phyloP scores from a whole-genome alignment of 2,329 filamentous ascomycete genomes.

The Nigrograna mackinnonii region DNA sequence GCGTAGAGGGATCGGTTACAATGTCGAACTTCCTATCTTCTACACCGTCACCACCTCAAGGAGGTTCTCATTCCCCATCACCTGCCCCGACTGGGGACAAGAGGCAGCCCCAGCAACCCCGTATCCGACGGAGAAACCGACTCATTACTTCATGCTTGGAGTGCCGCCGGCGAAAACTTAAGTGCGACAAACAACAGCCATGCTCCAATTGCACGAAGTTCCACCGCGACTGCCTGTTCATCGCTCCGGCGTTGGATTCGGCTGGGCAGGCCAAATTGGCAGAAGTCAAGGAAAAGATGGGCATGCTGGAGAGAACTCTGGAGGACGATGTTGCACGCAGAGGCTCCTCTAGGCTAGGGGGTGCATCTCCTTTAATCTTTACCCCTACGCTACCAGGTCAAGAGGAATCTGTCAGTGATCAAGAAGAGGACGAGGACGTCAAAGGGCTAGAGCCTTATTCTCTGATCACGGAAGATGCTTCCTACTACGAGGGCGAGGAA shows the following conservation, averaged over 20 bases:
- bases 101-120: conserved; percentile 21
- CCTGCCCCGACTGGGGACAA: conserved; percentile 14
- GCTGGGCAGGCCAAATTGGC: conserved; percentile 71
- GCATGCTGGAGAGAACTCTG: conserved; percentile 69
- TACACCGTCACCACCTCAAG: conserved; percentile 9
- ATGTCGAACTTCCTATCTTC: no score
- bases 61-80: conserved; percentile 2
- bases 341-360: conserved; percentile 12
- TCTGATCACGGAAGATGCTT: conserved; percentile 66
- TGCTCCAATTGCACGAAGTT: conserved; percentile 68
- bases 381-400: conserved; percentile 24
- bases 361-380: not conserved
- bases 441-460: conserved; percentile 64
- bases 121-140: conserved; percentile 41
- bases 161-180: conserved; percentile 71
- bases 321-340: conserved; percentile 68
- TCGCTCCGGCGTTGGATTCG: conserved; percentile 70
- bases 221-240: conserved; percentile 62
- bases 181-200: conserved; percentile 74
- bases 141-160: conserved; percentile 44
- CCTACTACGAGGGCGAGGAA: conserved; percentile 67
- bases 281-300: conserved; percentile 80
- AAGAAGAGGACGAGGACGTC: conserved; percentile 60
- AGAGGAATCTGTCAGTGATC: conserved; percentile 60
- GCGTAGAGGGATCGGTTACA: no score